phyloP scores from a whole-genome alignment of 1,139 yeast species.

The Saccharomyces hybrid region DNA sequence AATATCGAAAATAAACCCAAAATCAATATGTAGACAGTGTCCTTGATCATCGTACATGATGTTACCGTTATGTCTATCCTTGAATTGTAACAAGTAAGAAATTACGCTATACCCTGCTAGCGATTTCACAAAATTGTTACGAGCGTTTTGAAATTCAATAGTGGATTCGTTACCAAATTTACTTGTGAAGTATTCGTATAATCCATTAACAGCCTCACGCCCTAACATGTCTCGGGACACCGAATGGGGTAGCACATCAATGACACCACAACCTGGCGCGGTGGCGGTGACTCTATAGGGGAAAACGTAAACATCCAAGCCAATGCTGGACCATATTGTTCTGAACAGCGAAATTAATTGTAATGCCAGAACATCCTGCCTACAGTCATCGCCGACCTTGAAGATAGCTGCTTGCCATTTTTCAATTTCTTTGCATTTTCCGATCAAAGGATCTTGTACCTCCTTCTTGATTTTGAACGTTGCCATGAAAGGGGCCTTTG shows the following conservation, averaged over 20 bases:
- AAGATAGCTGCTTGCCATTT: conserved; percentile 94
- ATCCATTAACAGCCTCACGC: conserved; percentile 95
- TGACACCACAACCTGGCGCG: conserved; percentile 98
- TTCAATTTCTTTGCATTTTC: conserved; percentile 35
- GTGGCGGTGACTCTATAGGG: conserved; percentile 97
- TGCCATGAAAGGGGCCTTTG: conserved; percentile 98
- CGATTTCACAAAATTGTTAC: conserved; percentile 87
- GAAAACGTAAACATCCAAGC: conserved; percentile 82
- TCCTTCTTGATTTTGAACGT: conserved; percentile 76
- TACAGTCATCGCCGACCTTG: conserved; percentile 98
- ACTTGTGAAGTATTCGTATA: conserved; percentile 84
- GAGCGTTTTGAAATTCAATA: conserved; percentile 80
- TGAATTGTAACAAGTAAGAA: conserved; percentile 85
- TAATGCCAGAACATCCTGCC: conserved; percentile 92
- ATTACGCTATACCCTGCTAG: conserved; percentile 94
- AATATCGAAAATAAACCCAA: conserved; percentile 97
- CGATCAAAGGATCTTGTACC: conserved; percentile 40
- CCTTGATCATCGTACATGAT: conserved; percentile 97
- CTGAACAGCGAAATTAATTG: conserved; percentile 89
- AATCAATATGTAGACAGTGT: conserved; percentile 90
- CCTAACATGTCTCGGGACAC: conserved; percentile 98
- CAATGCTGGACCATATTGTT: conserved; percentile 81
- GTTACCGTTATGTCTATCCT: conserved; percentile 97
- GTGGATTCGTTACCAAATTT: conserved; percentile 93
- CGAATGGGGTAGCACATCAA: conserved; percentile 93